Conservation (phyloP, 2,329 filamentous ascomycete genomes). For the Penicillium hesseltinei region DNA sequence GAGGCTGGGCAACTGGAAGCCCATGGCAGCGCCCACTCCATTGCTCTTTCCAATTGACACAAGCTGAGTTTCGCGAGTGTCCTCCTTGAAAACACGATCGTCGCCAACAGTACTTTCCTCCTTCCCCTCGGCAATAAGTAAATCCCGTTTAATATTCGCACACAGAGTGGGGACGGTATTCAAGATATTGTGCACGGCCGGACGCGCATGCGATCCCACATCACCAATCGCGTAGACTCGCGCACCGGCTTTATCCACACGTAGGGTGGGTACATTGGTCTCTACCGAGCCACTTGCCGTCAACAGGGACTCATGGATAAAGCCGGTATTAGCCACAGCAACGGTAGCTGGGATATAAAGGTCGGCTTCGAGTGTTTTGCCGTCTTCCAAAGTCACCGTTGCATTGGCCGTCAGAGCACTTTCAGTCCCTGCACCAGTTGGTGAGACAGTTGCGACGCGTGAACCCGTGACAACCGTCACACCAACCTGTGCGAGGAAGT, state of each 20-base stretch:
- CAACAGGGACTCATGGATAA: conserved; percentile 35
- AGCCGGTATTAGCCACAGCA: conserved; percentile 43
- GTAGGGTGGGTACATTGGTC: conserved; percentile 39
- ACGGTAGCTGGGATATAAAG: conserved; percentile 52
- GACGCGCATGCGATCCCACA: conserved; percentile 41
- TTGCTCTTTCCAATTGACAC: conserved; percentile 49
- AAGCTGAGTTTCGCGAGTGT: conserved; percentile 47
- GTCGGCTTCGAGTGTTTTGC: conserved; percentile 43
- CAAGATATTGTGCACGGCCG: conserved; percentile 46
- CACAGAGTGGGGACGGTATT: conserved; percentile 45
- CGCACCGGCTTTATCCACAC: conserved; percentile 36
- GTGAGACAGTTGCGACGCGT: conserved; percentile 37
- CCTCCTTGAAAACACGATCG: conserved; percentile 43
- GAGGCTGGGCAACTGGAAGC: conserved; percentile 46
- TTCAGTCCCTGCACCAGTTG: conserved; percentile 30
- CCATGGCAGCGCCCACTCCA: conserved; percentile 48
- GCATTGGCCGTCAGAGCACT: conserved; percentile 26
- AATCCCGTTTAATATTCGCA: conserved; percentile 51
- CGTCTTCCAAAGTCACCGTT: conserved; percentile 43
- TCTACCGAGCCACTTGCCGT: conserved; percentile 36
- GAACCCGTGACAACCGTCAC: conserved; percentile 48
- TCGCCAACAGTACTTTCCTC: not conserved
- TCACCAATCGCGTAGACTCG: conserved; percentile 52
- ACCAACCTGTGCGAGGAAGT: too few relatives aligned
- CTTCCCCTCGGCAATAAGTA: conserved; percentile 34